Conservation (phyloP, 2,329 filamentous ascomycete species). For the Lachnum nothofagi region DNA sequence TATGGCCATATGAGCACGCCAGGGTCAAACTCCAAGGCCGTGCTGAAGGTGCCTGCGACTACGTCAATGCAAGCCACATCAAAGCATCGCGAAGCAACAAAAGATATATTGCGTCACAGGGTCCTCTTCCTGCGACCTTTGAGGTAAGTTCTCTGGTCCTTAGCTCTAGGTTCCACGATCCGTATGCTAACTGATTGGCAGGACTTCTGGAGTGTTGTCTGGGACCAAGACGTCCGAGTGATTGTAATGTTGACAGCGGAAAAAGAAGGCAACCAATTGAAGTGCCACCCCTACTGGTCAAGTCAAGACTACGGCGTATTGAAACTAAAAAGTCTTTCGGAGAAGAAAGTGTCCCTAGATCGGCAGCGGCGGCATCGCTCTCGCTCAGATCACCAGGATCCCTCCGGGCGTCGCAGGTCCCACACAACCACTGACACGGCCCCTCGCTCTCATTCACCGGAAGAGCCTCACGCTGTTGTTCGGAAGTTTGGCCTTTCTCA, state of each 20-base stretch:
- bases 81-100: slow-evolving; percentile 78
- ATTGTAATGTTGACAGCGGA: slow-evolving; percentile 97
- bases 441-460: slow-evolving; percentile 36
- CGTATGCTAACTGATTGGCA: slow-evolving; percentile 34
- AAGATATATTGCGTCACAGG: slow-evolving; percentile 92
- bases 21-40: slow-evolving; percentile 73
- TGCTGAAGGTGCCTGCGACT: slow-evolving; percentile 70
- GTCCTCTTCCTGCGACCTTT: slow-evolving; percentile 86
- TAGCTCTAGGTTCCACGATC: slow-evolving; percentile 3
- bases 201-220: slow-evolving; percentile 98
- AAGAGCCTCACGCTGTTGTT: slow-evolving; percentile 72
- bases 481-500: slow-evolving; percentile 84
- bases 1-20: slow-evolving; percentile 91
- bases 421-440: slow-evolving; percentile 47
- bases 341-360: slow-evolving; percentile 76
- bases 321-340: slow-evolving; percentile 69
- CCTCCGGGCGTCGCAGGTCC: slow-evolving; percentile 46
- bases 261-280: slow-evolving; percentile 84
- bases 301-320: slow-evolving; percentile 72
- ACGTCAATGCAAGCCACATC: slow-evolving; percentile 89
- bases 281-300: slow-evolving; percentile 93
- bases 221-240: slow-evolving; percentile 92
- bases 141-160: slow-evolving; percentile 62
- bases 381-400: slow-evolving; percentile 35
- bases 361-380: slow-evolving; percentile 44